A percentile compares a stretch with the other conserved stretches of the same genome.
Evolutionary conservation across 352 stramenopile genomes (phyloP).

Genomic region (Pythium apleroticum): DNA sequence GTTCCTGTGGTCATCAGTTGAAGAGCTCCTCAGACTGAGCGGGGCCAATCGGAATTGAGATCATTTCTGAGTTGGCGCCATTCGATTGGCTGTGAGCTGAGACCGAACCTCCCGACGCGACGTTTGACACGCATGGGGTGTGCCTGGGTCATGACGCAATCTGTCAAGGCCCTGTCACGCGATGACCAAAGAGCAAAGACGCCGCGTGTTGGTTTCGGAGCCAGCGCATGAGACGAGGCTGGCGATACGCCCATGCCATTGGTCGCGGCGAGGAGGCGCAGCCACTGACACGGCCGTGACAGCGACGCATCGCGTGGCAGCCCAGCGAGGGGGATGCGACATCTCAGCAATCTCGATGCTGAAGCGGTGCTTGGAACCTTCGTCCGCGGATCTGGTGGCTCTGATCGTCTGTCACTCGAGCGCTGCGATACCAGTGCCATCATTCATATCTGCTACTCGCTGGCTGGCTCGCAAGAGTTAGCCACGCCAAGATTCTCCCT

Average conservation of each 20-base stretch:
- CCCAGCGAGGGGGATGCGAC: slow-evolving; percentile 3
- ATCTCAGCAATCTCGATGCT: background rate
- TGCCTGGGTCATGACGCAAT: slow-evolving; percentile 1
- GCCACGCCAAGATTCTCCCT: background rate
- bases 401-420: background rate
- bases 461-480: background rate
- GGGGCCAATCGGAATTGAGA: background rate
- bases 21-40: background rate
- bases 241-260: slow-evolving; percentile 8
- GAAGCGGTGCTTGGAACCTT: slow-evolving; percentile 18
- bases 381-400: slow-evolving; percentile 12
- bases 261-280: background rate
- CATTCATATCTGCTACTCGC: background rate
- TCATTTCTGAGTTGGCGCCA: slow-evolving; percentile 3
- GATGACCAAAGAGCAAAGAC: slow-evolving; percentile 10
- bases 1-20: background rate
- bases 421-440: background rate
- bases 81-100: slow-evolving; percentile 13
- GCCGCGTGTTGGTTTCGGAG: background rate
- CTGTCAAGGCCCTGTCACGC: background rate
- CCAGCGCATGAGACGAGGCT: slow-evolving; percentile 21
- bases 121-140: background rate
- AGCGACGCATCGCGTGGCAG: slow-evolving; percentile 3
- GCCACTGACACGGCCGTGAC: slow-evolving; percentile 16
- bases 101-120: background rate